phyloP scores from a whole-genome alignment of 192 early-diverging fungal genomes.

The Gigaspora rosea region DNA sequence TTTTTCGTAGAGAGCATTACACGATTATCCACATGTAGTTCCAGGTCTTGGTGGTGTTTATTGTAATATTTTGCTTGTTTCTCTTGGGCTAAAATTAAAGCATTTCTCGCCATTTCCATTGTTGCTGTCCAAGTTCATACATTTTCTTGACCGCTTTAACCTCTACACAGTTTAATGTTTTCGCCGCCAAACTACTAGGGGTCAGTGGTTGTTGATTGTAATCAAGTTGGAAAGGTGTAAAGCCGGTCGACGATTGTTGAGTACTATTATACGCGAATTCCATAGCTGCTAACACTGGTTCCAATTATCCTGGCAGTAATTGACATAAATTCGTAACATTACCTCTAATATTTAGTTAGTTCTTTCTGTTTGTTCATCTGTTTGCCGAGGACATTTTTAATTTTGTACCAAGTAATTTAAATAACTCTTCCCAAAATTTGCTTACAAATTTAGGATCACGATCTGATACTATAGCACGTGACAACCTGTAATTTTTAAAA shows the following conservation, averaged over 20 bases:
- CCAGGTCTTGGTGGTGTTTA: background rate
- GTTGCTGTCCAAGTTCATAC: background rate
- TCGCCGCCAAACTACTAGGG: no score
- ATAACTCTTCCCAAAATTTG: constrained; percentile 42
- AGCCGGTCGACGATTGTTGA: background rate
- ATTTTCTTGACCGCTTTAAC: background rate
- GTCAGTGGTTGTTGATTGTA: background rate
- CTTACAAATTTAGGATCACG: constrained; percentile 46
- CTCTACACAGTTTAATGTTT: background rate
- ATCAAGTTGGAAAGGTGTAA: background rate
- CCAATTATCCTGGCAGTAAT: constrained; percentile 49
- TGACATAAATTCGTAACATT: constrained; percentile 37
- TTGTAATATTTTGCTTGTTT: no score
- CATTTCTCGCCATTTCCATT: background rate
- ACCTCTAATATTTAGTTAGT: constrained; percentile 29
- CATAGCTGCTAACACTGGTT: constrained; percentile 36
- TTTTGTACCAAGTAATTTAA: constrained; percentile 38
- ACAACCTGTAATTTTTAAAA: no score
- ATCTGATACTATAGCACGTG: constrained; percentile 58
- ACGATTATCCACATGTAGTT: constrained; percentile 24
- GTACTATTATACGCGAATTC: constrained; percentile 62
- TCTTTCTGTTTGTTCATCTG: constrained; percentile 38
- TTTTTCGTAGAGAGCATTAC: no score
- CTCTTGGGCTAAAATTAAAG: constrained; percentile 7
- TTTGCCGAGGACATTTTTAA: constrained; percentile 37